These are phyloP conservation scores for Dispira parvispora DNA, from an alignment of 192 early-diverging fungal species.

Conservation along the genomic window DNA sequence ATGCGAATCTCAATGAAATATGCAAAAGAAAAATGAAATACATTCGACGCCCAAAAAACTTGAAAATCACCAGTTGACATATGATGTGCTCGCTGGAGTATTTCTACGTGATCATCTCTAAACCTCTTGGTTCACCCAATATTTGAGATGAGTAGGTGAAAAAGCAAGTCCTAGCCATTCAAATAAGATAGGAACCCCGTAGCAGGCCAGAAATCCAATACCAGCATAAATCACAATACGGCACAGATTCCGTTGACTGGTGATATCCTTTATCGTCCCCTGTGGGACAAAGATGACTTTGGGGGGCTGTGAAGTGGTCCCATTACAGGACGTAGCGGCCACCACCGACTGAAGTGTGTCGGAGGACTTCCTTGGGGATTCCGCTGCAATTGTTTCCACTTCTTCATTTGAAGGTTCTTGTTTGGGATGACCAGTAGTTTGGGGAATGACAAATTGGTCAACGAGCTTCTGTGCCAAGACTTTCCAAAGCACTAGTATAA, in stretches of 20 bases:
- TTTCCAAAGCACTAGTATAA: conserved; percentile 24
- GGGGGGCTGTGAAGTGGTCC: too few species aligned
- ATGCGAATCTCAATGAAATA: too few species aligned
- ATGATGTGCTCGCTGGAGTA: too few species aligned
- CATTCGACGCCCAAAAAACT: too few species aligned
- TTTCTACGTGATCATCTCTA: too few species aligned
- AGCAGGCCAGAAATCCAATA: conserved; percentile 17
- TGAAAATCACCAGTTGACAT: too few species aligned
- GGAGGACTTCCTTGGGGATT: neutral
- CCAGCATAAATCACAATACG: conserved; percentile 27
- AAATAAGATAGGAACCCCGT: conserved; percentile 16
- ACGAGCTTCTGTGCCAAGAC: conserved; percentile 19
- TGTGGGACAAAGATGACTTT: too few species aligned
- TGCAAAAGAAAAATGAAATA: too few species aligned
- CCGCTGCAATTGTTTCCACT: neutral
- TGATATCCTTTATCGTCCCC: too few species aligned
- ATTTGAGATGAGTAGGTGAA: neutral
- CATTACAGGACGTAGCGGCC: too few species aligned
- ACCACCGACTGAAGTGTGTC: too few species aligned
- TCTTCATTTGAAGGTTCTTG: neutral
- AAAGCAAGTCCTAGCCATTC: conserved; percentile 14
- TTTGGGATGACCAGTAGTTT: neutral
- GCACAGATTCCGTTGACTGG: conserved; percentile 29
- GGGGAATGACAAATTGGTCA: conserved; percentile 11
- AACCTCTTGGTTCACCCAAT: too few species aligned